Percentiles rank a stretch among this genome's conserved stretches.
Conservation (phyloP, 2,329 filamentous ascomycete species). For the Aspergillus persii region DNA sequence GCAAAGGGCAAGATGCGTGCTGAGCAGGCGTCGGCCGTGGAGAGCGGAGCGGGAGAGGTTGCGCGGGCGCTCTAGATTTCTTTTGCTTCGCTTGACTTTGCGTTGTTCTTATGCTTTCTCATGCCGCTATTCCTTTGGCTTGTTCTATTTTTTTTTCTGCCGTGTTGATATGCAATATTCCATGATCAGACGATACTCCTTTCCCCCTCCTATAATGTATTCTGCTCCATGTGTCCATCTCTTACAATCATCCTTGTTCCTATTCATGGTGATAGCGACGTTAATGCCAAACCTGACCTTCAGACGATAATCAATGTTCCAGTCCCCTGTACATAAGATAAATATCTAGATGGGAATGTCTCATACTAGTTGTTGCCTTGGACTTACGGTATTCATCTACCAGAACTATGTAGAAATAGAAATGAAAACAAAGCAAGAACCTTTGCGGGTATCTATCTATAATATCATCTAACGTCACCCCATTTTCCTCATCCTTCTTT, state of each 20-base stretch:
- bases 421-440: slow-evolving; percentile 14
- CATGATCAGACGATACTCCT: slow-evolving; percentile 14
- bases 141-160: background rate
- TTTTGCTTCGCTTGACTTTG: background rate
- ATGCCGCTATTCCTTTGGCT: background rate
- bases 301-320: background rate
- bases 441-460: slow-evolving; percentile 26
- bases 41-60: slow-evolving; percentile 59
- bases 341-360: background rate
- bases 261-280: background rate
- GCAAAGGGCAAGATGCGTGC: slow-evolving; percentile 54
- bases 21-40: slow-evolving; percentile 55
- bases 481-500: background rate
- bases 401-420: background rate
- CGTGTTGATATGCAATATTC: background rate
- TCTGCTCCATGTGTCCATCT: background rate
- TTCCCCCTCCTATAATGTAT: background rate
- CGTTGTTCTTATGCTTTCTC: slow-evolving; percentile 3
- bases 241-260: background rate
- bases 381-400: background rate
- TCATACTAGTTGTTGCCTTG: background rate
- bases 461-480: slow-evolving; percentile 6
- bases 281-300: background rate
- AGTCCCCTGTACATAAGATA: background rate
- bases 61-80: slow-evolving; percentile 50